Evolutionary conservation across 148 eudicot species (phyloP).

Genomic region (Polygonum maritimum): DNA sequence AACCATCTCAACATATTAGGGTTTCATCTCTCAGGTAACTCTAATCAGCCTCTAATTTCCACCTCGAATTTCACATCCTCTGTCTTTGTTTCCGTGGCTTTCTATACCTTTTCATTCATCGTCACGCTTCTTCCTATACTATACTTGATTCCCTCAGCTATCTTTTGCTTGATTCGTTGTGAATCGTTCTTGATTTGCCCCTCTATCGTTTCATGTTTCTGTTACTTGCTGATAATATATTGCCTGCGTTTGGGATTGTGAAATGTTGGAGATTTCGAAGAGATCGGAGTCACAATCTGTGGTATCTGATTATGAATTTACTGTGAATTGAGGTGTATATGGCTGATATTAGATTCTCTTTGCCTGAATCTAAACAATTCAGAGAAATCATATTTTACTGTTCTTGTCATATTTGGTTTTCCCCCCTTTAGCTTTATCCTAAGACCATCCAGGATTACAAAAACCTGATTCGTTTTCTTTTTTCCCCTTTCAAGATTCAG

Average conservation of each 20-base stretch:
- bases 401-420: neutral
- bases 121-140: neutral
- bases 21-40: slow-evolving; percentile 2
- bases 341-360: neutral
- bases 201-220: neutral
- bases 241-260: neutral
- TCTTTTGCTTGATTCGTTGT: neutral
- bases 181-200: neutral
- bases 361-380: neutral
- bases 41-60: neutral
- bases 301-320: neutral
- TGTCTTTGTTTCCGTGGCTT: neutral
- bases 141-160: neutral
- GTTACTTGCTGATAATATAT: neutral
- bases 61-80: neutral
- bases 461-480: too few relatives aligned
- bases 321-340: neutral
- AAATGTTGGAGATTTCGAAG: neutral
- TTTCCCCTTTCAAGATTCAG: too few relatives aligned
- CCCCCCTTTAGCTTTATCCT: neutral
- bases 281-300: neutral
- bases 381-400: neutral
- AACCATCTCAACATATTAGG: neutral
- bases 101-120: neutral
- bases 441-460: too few relatives aligned